Conservation (phyloP, 768 basidiomycete species). For the Austroboletus eburneus region DNA sequence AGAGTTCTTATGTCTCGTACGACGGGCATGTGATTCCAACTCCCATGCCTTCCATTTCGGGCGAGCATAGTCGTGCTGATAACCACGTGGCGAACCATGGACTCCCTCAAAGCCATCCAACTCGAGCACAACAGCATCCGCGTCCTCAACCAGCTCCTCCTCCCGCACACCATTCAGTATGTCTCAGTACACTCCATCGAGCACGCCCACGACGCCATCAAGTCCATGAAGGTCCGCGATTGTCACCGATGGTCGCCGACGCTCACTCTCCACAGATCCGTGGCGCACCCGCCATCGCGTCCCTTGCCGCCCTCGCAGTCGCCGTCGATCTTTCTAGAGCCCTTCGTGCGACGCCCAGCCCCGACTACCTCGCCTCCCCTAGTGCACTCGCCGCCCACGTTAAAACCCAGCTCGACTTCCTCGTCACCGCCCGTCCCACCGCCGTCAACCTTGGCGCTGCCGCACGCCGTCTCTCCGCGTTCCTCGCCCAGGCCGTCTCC, state of each 20-base stretch:
- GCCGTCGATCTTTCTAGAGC: conserved; percentile 58
- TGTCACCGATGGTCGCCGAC: background rate
- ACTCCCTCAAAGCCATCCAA: conserved; percentile 38
- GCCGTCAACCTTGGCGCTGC: conserved; percentile 94
- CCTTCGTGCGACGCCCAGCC: conserved; percentile 41
- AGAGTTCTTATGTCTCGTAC: background rate
- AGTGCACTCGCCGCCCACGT: conserved; percentile 52
- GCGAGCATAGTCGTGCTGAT: conserved; percentile 4
- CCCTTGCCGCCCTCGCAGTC: conserved; percentile 80
- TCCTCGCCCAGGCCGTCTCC: conserved; percentile 31
- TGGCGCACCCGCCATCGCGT: conserved; percentile 93
- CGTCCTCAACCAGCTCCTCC: conserved; percentile 86
- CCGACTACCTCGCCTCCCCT: conserved; percentile 54
- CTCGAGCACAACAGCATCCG: conserved; percentile 54
- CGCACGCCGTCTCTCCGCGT: conserved; percentile 60
- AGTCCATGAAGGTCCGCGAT: conserved; percentile 78
- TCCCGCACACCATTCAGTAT: conserved; percentile 74
- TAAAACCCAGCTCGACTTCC: conserved; percentile 56
- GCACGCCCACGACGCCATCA: conserved; percentile 91
- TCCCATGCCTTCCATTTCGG: conserved; percentile 16
- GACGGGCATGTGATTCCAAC: conserved; percentile 33
- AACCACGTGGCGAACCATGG: conserved; percentile 16
- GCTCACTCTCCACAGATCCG: conserved; percentile 50
- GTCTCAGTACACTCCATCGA: conserved; percentile 66
- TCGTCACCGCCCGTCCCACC: conserved; percentile 89